Evolutionary conservation across 257 asterid species (phyloP).

Genomic region (Solanum ahanhuiri): DNA sequence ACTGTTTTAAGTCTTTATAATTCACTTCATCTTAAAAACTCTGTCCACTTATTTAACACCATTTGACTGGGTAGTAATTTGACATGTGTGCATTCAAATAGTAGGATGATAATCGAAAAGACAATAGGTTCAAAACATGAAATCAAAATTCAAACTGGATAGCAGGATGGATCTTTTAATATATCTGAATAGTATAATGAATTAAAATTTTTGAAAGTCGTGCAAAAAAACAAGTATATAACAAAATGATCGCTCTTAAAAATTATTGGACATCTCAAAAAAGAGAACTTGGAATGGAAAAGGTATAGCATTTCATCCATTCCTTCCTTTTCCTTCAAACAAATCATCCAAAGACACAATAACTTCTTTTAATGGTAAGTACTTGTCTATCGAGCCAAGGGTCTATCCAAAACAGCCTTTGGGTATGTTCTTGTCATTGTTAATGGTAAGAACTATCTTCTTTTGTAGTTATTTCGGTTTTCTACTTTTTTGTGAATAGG

Average conservation of each 20-base stretch:
- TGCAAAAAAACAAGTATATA: not conserved
- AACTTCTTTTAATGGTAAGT: not conserved
- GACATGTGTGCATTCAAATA: not conserved
- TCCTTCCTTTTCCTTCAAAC: not conserved
- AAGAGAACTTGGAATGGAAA: not conserved
- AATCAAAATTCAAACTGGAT: not conserved
- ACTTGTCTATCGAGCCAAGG: not conserved
- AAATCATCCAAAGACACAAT: not conserved
- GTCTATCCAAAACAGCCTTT: not conserved
- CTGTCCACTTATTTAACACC: not conserved
- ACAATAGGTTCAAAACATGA: not conserved
- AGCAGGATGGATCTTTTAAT: not conserved
- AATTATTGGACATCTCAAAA: no score
- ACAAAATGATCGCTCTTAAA: not conserved
- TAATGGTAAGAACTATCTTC: not conserved
- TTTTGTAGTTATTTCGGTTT: not conserved
- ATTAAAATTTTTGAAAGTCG: not conserved
- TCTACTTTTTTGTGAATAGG: not conserved
- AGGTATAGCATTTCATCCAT: not conserved
- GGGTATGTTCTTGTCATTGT: not conserved
- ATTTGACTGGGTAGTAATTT: not conserved
- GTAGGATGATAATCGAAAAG: not conserved
- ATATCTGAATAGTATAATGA: not conserved
- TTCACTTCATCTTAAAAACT: not conserved
- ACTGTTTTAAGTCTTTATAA: not conserved